Conservation (phyloP, 768 basidiomycete species). For the Agaricus subrufescens region DNA sequence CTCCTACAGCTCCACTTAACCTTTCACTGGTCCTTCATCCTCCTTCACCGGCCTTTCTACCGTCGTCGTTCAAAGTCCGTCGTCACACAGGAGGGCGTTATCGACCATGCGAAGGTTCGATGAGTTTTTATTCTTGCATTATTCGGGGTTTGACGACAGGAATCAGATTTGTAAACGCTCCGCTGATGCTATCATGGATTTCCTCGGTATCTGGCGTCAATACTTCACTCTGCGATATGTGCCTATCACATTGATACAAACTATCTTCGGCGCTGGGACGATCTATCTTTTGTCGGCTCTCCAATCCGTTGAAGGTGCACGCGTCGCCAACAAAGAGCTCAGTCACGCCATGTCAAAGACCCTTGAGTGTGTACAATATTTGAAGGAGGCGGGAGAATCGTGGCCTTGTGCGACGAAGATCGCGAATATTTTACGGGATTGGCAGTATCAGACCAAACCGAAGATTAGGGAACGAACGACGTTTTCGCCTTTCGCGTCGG, state of each 20-base stretch:
- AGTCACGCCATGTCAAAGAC: slow-evolving; percentile 37
- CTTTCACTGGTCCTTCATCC: slow-evolving; percentile 56
- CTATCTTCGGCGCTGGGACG: slow-evolving; percentile 56
- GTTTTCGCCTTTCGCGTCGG: slow-evolving; percentile 10
- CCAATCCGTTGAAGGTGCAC: slow-evolving; percentile 44
- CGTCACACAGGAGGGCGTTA: slow-evolving; percentile 33
- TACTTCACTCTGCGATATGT: slow-evolving; percentile 54
- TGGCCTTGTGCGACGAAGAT: slow-evolving; percentile 52
- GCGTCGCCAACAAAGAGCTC: slow-evolving; percentile 43
- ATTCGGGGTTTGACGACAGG: neutral
- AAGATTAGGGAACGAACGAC: slow-evolving; percentile 28
- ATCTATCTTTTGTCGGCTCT: slow-evolving; percentile 51
- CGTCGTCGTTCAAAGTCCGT: slow-evolving; percentile 34
- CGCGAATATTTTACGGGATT: slow-evolving; percentile 39
- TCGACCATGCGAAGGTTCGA: slow-evolving; percentile 49
- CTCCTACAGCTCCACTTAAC: slow-evolving; percentile 51
- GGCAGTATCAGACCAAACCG: slow-evolving; percentile 37
- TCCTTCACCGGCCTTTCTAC: slow-evolving; percentile 57
- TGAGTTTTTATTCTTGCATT: neutral
- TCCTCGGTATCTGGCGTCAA: slow-evolving; percentile 42
- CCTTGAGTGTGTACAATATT: slow-evolving; percentile 42
- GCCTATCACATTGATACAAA: slow-evolving; percentile 55
- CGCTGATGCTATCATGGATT: slow-evolving; percentile 52
- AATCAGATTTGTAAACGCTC: slow-evolving; percentile 46
- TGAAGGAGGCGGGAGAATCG: slow-evolving; percentile 47